Percentiles rank a stretch among this genome's conserved stretches.
Evolutionary conservation across 1,284 basidiomycete genomes (phyloP).

Genomic region (Rhodofomes roseus): DNA sequence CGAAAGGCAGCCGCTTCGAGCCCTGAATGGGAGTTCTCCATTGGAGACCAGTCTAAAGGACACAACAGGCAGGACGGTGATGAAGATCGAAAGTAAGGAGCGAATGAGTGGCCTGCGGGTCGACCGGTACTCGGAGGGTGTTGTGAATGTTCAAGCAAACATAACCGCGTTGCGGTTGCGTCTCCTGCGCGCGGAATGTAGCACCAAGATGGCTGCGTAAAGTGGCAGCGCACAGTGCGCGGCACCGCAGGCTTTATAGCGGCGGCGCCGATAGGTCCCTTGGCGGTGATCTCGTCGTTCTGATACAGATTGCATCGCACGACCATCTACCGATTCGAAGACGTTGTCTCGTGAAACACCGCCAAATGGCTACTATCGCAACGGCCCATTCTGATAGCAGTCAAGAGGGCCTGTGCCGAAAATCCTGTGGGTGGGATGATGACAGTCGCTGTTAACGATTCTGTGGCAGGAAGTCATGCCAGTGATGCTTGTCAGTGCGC

Average conservation of each 20-base stretch:
- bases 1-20: slow-evolving; percentile 8
- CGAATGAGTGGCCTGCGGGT: not conserved
- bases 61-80: not conserved
- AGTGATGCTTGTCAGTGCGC: too few relatives aligned
- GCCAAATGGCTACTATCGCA: not conserved
- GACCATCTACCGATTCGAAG: not conserved
- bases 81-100: not conserved
- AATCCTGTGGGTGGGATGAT: too few relatives aligned
- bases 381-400: not conserved
- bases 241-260: not conserved
- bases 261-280: not conserved
- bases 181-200: not conserved
- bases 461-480: too few relatives aligned
- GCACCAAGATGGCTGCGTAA: not conserved
- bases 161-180: not conserved
- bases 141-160: not conserved
- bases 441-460: too few relatives aligned
- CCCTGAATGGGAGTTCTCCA: not conserved
- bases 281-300: not conserved
- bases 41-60: not conserved
- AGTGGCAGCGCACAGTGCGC: not conserved
- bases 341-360: not conserved
- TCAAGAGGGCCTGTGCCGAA: too few relatives aligned
- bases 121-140: not conserved
- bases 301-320: not conserved